Conservation (phyloP, 805 yeast species). For the Cyberlindnera americana region DNA sequence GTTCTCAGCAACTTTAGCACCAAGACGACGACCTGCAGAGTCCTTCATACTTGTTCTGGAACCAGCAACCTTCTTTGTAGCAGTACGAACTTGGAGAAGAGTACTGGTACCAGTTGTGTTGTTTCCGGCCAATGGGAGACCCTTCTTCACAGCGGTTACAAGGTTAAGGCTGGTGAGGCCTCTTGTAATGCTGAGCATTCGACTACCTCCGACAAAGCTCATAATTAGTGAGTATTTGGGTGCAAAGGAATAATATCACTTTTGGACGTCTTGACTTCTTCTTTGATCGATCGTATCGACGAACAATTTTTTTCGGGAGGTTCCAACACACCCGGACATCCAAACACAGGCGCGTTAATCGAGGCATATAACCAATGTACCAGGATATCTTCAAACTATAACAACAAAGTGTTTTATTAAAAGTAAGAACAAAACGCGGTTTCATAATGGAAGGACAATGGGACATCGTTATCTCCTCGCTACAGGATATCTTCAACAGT, state of each 20-base stretch:
- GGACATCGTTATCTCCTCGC: slow-evolving; percentile 62
- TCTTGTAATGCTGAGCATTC: slow-evolving; percentile 12
- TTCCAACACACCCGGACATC: neutral
- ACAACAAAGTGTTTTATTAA: too few species aligned
- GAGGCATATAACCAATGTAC: too few species aligned
- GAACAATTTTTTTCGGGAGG: slow-evolving; percentile 6
- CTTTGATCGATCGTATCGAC: slow-evolving; percentile 1
- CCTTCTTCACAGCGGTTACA: slow-evolving; percentile 4
- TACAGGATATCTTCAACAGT: slow-evolving; percentile 64
- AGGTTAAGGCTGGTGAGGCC: slow-evolving; percentile 17
- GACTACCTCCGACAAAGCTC: slow-evolving; percentile 20
- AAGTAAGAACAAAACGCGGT: too few species aligned
- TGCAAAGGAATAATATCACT: too few species aligned
- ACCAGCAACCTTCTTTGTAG: slow-evolving; percentile 93
- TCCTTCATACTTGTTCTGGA: slow-evolving; percentile 92
- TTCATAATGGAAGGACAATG: slow-evolving; percentile 53
- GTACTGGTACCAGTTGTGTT: slow-evolving; percentile 12
- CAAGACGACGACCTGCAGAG: slow-evolving; percentile 92
- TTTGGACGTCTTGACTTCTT: too few species aligned
- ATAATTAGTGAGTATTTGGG: too few species aligned
- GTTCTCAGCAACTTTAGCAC: slow-evolving; percentile 85
- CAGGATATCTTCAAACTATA: too few species aligned
- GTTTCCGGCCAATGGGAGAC: slow-evolving; percentile 9
- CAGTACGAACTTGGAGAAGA: slow-evolving; percentile 61
- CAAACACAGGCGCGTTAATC: too few species aligned